Base-by-base conservation (phyloP, 495 filamentous ascomycete genomes). In the Neurospora africana region DNA sequence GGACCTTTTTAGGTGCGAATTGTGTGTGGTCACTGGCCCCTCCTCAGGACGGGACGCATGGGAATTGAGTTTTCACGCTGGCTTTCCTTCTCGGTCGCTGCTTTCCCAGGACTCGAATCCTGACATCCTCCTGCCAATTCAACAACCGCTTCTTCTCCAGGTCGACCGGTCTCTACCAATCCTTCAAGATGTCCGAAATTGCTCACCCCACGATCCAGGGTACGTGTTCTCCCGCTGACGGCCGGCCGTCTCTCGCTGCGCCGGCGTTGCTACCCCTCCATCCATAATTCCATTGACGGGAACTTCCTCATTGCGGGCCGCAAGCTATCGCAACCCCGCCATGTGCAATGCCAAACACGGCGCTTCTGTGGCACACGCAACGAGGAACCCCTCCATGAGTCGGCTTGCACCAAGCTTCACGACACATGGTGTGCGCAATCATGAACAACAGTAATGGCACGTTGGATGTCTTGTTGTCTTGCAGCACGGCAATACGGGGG, bases 161-260 rank as follows among this genome's bases (percentile, higher is more conserved):
- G 53, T 65, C 53, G 53, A 65, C 53, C 53, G 40, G 70, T 71
- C 70, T 69, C 74, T 70, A 68, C 65, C 73, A 76, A 74, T 72
- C 68, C 35, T 43, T 58, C 65, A 79, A 75, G 74, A 80, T 80
- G 78, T 74, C 72, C 73, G 79, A 81, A 61, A 80, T 80, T 69
- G 72, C 74, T 69, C 79, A 81, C 74, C 30, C 74, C 38, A 80
- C 79, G 76, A 81, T 81, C 77, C 70, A 81, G 71, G 79, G 79
- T 81, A 73, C 37, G 78, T 78, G 53, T 39, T 41, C 27, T 65
- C 27, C 27, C 36, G 35, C 68, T 39, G 19, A 68, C 33, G 65
- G 11, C 61, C 33, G 65, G 11, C 61, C 61, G 36, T 27, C 47
- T 70, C 13, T 70, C 72, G 35, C 68, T 73, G 69, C 73, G 70